Percentiles rank a stretch among this genome's conserved stretches.
Conservation (phyloP, 2,329 filamentous ascomycete genomes). For the Trichophyton mentagrophytes region DNA sequence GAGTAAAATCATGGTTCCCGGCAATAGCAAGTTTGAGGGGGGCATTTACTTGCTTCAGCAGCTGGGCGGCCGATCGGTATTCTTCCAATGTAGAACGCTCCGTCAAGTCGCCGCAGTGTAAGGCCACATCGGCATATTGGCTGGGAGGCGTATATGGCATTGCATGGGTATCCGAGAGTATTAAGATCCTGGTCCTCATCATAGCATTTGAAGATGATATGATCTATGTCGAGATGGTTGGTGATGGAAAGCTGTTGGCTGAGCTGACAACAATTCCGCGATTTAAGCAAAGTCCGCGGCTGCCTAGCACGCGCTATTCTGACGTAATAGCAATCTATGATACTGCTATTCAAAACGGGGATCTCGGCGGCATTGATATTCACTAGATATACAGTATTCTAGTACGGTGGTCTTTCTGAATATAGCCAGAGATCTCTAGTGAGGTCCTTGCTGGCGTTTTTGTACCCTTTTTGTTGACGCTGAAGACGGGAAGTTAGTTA, state of each 20-base stretch:
- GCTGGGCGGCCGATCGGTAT: conserved; percentile 29
- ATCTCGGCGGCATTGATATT: neutral
- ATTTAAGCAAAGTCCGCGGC: neutral
- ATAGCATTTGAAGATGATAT: neutral
- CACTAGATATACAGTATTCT: neutral
- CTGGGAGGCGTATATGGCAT: conserved; percentile 17
- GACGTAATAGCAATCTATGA: neutral
- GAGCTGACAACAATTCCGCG: neutral
- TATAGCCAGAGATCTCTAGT: neutral
- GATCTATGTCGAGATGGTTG: neutral
- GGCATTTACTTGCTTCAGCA: conserved; percentile 34
- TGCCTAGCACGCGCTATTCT: neutral
- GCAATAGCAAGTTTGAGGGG: conserved; percentile 44
- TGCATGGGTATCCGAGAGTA: conserved; percentile 38
- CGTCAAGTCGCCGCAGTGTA: conserved; percentile 45
- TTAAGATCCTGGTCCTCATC: conserved; percentile 27
- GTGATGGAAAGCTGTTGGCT: neutral
- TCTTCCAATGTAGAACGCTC: conserved; percentile 31
- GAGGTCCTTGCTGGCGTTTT: neutral
- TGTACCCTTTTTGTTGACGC: neutral
- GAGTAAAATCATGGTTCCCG: conserved; percentile 43
- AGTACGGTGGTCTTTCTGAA: neutral
- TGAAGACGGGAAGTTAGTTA: neutral
- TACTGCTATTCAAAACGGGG: neutral
- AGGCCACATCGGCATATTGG: conserved; percentile 35